Percentiles rank a stretch among this genome's conserved stretches.
These are phyloP conservation scores for Botrytis sinoallii DNA, from an alignment of 2,329 filamentous ascomycete genomes.

Conservation along the genomic window DNA sequence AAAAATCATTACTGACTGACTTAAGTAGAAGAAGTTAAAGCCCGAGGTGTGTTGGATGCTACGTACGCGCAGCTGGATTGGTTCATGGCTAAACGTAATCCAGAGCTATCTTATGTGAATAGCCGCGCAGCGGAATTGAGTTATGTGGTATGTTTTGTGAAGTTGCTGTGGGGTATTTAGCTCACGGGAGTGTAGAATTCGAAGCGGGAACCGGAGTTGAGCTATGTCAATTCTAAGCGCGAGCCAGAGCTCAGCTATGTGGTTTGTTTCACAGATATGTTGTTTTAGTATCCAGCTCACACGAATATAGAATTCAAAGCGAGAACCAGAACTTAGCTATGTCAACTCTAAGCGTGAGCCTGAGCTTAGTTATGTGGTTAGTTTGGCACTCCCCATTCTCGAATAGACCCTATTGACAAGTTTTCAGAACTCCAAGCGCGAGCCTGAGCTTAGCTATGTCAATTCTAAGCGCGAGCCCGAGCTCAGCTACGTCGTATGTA, in stretches of 20 bases:
- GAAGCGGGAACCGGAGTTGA: neutral
- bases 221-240: neutral
- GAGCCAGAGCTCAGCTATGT: neutral
- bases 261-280: too few species aligned
- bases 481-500: neutral
- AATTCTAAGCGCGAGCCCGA: neutral
- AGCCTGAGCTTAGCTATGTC: neutral
- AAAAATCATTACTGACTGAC: neutral
- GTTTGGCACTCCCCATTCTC: neutral
- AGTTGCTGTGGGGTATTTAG: neutral
- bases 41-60: constrained; percentile 1
- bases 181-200: neutral
- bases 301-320: neutral
- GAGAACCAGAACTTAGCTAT: neutral
- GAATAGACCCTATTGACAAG: neutral
- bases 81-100: neutral
- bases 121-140: neutral
- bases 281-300: too few species aligned
- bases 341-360: neutral
- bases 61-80: neutral
- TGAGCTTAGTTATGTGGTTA: neutral
- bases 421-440: neutral
- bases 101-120: constrained; percentile 9
- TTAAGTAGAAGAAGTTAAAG: neutral
- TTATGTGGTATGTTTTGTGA: neutral